These are phyloP conservation scores for Annona cherimola DNA, from an alignment of 164 flowering plant species.

Conservation along the genomic window DNA sequence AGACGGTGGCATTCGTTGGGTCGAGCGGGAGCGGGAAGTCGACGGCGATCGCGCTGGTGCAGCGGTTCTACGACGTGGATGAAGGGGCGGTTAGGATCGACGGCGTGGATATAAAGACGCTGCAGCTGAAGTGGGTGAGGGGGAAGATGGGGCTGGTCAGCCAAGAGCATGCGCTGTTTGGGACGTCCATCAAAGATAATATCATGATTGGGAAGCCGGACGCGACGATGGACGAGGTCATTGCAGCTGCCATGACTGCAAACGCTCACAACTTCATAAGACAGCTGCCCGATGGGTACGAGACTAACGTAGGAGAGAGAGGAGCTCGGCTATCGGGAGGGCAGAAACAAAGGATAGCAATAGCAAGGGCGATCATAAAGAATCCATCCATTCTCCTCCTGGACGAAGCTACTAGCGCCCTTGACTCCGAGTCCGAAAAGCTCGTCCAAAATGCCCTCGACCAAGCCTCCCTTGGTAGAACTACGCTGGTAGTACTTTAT, in stretches of 20 bases:
- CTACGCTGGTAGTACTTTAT: constrained; percentile 52
- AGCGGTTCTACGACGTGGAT: constrained; percentile 72
- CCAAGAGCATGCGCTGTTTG: constrained; percentile 86
- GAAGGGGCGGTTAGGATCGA: constrained; percentile 61
- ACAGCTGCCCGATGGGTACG: constrained; percentile 89
- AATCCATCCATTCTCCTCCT: constrained; percentile 78
- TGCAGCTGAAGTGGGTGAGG: constrained; percentile 77
- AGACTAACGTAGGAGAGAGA: constrained; percentile 82
- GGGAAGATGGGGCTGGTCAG: constrained; percentile 86
- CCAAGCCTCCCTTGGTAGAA: constrained; percentile 89
- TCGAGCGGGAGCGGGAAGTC: constrained; percentile 94
- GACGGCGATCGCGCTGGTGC: constrained; percentile 66
- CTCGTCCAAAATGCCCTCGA: constrained; percentile 86
- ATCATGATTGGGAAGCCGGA: constrained; percentile 78
- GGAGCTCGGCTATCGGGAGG: constrained; percentile 86
- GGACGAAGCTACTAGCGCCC: constrained; percentile 97
- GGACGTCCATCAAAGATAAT: constrained; percentile 74
- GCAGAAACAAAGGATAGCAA: constrained; percentile 89
- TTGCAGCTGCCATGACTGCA: constrained; percentile 75
- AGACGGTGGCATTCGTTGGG: constrained; percentile 83
- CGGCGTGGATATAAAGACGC: constrained; percentile 46
- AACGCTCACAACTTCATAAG: constrained; percentile 89
- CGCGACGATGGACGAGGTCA: constrained; percentile 76
- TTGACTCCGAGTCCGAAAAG: constrained; percentile 79
- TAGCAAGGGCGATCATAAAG: constrained; percentile 79